These are phyloP conservation scores for Asterionellopsis glacialis DNA, from an alignment of 108 stramenopile genomes.

Conservation along the genomic window DNA sequence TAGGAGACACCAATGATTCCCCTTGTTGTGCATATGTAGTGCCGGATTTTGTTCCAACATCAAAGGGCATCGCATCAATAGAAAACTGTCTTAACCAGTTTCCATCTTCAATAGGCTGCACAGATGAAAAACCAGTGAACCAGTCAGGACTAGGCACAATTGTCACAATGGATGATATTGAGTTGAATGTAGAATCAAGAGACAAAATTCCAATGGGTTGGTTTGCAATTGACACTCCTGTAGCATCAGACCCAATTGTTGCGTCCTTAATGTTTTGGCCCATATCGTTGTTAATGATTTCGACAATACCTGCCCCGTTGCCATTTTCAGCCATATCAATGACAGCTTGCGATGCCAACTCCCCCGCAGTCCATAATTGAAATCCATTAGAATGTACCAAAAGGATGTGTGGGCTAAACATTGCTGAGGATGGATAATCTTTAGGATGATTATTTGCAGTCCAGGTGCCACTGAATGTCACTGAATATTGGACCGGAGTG, in stretches of 20 bases:
- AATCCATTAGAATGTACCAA: not conserved
- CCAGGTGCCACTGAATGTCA: not conserved
- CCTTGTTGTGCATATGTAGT: slow-evolving; percentile 19
- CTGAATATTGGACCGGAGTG: not conserved
- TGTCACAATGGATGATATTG: slow-evolving; percentile 26
- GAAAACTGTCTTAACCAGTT: slow-evolving; percentile 33
- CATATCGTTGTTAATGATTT: too few species aligned
- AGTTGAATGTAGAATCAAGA: slow-evolving; percentile 16
- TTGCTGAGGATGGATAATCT: not conserved
- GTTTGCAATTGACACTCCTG: too few species aligned
- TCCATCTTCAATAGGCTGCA: slow-evolving; percentile 21
- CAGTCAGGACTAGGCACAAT: slow-evolving; percentile 46
- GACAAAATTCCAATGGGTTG: too few species aligned
- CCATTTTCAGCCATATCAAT: not conserved
- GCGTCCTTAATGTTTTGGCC: too few species aligned
- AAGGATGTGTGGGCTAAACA: not conserved
- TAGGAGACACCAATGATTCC: too few species aligned
- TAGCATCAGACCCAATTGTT: too few species aligned
- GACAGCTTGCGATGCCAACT: not conserved
- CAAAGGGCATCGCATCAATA: slow-evolving; percentile 36
- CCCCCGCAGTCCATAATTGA: not conserved
- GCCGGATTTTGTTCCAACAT: slow-evolving; percentile 46
- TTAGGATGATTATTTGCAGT: not conserved
- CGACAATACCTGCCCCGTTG: too few species aligned
- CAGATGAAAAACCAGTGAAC: slow-evolving; percentile 42